A percentile compares a stretch with the other conserved stretches of the same genome.
These are phyloP conservation scores for Penicillium sp. DNA, from an alignment of 2,329 filamentous ascomycete genomes.

Conservation along the genomic window DNA sequence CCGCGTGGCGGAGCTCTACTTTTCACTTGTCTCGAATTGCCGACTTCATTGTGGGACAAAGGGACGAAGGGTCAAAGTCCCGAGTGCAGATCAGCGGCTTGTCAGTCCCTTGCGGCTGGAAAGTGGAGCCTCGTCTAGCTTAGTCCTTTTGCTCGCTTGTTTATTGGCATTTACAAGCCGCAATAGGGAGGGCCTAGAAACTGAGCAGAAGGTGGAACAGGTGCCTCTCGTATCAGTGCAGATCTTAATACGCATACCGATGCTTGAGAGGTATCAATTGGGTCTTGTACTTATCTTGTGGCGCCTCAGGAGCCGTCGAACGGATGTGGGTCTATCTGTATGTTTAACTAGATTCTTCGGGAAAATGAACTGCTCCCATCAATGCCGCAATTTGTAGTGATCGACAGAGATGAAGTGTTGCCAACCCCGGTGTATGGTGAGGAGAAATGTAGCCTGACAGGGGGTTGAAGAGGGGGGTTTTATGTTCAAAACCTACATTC, in stretches of 20 bases:
- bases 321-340: not conserved
- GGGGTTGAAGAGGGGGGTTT: not conserved
- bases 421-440: not conserved
- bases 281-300: not conserved
- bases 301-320: not conserved
- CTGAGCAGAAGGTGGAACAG: not conserved
- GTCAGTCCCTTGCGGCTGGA: not conserved
- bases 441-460: not conserved
- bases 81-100: slow-evolving; percentile 10
- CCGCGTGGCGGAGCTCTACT: not conserved
- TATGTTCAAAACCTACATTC: not conserved
- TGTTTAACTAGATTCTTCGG: not conserved
- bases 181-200: not conserved
- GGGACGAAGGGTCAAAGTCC: slow-evolving; percentile 5
- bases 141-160: not conserved
- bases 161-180: not conserved
- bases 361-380: not conserved
- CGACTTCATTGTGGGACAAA: not conserved
- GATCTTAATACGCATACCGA: not conserved
- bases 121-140: slow-evolving; percentile 3
- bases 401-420: not conserved
- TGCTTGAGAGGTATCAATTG: not conserved
- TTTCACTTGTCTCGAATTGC: not conserved
- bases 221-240: not conserved
- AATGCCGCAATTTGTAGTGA: not conserved